Evolutionary conservation across 164 flowering plant genomes (phyloP).

Genomic region (Malania oleifera): DNA sequence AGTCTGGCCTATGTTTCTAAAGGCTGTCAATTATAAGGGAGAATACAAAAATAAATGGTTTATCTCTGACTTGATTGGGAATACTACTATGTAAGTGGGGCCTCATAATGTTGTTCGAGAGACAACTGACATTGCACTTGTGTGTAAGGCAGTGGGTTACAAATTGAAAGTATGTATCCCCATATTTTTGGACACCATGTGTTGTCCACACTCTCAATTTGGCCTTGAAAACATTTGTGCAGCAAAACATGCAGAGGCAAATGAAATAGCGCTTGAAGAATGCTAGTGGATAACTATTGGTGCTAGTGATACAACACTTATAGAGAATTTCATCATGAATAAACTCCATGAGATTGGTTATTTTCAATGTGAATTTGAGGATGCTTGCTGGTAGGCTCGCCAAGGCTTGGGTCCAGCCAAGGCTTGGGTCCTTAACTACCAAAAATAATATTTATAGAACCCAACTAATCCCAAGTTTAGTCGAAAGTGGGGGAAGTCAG

Average conservation of each 20-base stretch:
- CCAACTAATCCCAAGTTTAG: too few relatives aligned
- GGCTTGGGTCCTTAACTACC: too few relatives aligned
- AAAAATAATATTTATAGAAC: too few relatives aligned
- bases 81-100: slow-evolving; percentile 18
- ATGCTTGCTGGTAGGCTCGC: too few relatives aligned
- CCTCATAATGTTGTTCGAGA: slow-evolving; percentile 21
- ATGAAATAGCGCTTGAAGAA: not conserved
- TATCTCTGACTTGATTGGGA: slow-evolving; percentile 9
- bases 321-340: slow-evolving; percentile 3
- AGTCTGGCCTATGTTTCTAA: slow-evolving; percentile 18
- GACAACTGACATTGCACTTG: slow-evolving; percentile 20
- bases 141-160: slow-evolving; percentile 12
- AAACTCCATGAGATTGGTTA: slow-evolving; percentile 3
- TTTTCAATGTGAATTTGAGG: not conserved
- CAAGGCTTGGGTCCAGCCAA: too few relatives aligned
- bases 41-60: slow-evolving; percentile 9
- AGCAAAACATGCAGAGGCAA: not conserved
- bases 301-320: not conserved
- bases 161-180: slow-evolving; percentile 15
- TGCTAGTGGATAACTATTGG: slow-evolving; percentile 5
- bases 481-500: too few relatives aligned
- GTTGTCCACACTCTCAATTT: slow-evolving; percentile 20
- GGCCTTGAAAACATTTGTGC: slow-evolving; percentile 20
- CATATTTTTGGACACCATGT: slow-evolving; percentile 26
- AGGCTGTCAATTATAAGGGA: slow-evolving; percentile 13